Base-by-base conservation (phyloP, 495 filamentous ascomycete genomes). In the Neurospora africana region DNA sequence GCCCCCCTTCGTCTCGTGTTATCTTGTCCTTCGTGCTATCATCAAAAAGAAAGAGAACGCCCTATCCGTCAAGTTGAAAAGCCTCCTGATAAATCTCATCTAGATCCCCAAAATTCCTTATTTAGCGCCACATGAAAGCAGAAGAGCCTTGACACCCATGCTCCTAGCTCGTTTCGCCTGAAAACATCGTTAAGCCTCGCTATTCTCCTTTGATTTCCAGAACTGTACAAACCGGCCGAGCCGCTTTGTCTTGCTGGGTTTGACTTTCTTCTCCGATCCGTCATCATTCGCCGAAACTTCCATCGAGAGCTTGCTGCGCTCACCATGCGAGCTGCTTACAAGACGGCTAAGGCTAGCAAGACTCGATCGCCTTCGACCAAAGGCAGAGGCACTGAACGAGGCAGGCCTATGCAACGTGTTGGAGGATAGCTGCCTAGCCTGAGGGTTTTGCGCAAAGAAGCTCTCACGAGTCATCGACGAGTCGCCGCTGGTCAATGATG, bases 311-410 rank as follows among this genome's bases (percentile, higher is more conserved):
- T 94, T 95, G 82, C 91, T 93, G 78, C 88, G 88, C 78, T 95
- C 91, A 11, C 89, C 88, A 74, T 93, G 89, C 10, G 91, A 90
- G 47, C 89, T 91, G 76, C 89, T 91, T 53, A 97, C 90, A 19
- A 97, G 84, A 69, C 93, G 90, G 47, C 92, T 94, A 43, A 97
- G 83, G 78, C 93, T 97, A 9, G 89, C 93, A 73, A 97, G 86
- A 78, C 93, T 96, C 6, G 91, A 91, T 61, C 94, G 88, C 77
- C 96, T 93, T 61, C 91, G 89, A 33, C 89, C 87, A 69, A 89
- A 86, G 15, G 90, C 85, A 37, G 87, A 83, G 13, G 89, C 88
- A 4, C 90, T 90, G 68, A 93, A 86, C 0, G 91, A 94, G 19
- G 88, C 86, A 9, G 91, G 89, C 41, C 91, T 87, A 61, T 86